Evolutionary conservation across 1,284 basidiomycete species (phyloP).

Genomic region (Cystobasidium slooffiae): DNA sequence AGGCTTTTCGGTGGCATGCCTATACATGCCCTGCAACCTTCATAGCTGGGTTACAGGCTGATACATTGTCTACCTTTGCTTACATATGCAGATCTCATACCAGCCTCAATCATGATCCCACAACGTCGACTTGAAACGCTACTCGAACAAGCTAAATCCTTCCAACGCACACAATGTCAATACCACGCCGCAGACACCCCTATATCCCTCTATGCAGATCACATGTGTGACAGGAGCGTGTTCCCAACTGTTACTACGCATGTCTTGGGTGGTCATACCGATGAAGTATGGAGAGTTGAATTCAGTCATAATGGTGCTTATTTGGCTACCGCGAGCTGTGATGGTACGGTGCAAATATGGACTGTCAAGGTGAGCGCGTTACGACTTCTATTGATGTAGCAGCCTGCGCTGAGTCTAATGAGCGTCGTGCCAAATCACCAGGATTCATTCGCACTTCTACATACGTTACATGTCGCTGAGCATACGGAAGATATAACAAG

Average conservation of each 20-base stretch:
- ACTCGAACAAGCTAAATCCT: constrained; percentile 79
- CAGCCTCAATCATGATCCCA: constrained; percentile 89
- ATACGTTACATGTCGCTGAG: constrained; percentile 65
- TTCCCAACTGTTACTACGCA: constrained; percentile 86
- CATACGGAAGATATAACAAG: constrained; percentile 77
- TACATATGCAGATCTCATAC: constrained; percentile 72
- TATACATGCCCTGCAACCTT: no score
- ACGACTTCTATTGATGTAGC: not conserved
- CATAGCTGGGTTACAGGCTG: not conserved
- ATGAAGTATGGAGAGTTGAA: constrained; percentile 93
- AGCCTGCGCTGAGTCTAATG: not conserved
- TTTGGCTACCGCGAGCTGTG: constrained; percentile 85
- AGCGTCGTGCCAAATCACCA: constrained; percentile 39
- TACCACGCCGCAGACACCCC: constrained; percentile 72
- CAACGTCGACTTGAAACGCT: constrained; percentile 81
- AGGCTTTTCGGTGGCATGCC: constrained; percentile 3
- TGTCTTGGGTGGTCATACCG: constrained; percentile 79
- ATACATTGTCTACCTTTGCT: not conserved
- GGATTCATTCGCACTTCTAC: constrained; percentile 67
- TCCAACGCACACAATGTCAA: constrained; percentile 76
- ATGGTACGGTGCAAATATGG: constrained; percentile 89
- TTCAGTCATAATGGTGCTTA: constrained; percentile 89
- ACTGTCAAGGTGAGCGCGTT: constrained; percentile 68
- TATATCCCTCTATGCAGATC: constrained; percentile 84
- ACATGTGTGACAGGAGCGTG: constrained; percentile 73